Evolutionary conservation across 441 rosid species (phyloP), one percentile per base, ranked within the genome.

Genomic region (Pelargonium myrrhifolium): DNA sequence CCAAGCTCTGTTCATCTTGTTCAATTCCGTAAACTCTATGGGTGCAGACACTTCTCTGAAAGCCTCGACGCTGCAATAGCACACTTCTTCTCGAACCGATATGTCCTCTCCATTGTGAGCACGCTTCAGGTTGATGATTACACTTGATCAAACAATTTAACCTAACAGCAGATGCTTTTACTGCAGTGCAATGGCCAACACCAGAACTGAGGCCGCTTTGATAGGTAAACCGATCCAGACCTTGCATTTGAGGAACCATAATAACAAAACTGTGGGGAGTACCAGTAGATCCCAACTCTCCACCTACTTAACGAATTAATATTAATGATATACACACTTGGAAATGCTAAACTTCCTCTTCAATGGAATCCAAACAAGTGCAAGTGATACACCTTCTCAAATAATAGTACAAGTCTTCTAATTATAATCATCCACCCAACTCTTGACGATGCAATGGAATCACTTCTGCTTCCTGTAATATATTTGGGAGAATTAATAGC

Each of bases 1-100:
- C 83, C 45, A 83, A 65, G 74, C 75, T 77, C 83, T 75, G 67
- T 21, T 78, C 89, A 71, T 75, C 80, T 58, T 69, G 78, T 67
- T 79, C 80, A 68, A 72, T 74, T 73, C 75, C 87, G 74, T 80
- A 62, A 18, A 75, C 74, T 68, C 56, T 64, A 59, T 77, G 84
- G 71, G 80, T 59, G 43, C 79, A 73, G 63, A 82, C 71, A 74
- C 74, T 77, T 75, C 65, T 75, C 24, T 58, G 62, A 20, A 58
- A 58, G 31, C 28, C 24, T 21, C 28, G 17, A 7, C 35, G 17
- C 7, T 14, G 59, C 15, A 15, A 4, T 7, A n/a, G 20, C 59
- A 53, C 59, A 53, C 22, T 53, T 53, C 22, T 53, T 18, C 55
- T 10, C 17, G 59, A 53, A 53, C 20, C 59, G 14, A 53, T 12